Conservation (phyloP, 768 basidiomycete species). For the Auricularia sp. region DNA sequence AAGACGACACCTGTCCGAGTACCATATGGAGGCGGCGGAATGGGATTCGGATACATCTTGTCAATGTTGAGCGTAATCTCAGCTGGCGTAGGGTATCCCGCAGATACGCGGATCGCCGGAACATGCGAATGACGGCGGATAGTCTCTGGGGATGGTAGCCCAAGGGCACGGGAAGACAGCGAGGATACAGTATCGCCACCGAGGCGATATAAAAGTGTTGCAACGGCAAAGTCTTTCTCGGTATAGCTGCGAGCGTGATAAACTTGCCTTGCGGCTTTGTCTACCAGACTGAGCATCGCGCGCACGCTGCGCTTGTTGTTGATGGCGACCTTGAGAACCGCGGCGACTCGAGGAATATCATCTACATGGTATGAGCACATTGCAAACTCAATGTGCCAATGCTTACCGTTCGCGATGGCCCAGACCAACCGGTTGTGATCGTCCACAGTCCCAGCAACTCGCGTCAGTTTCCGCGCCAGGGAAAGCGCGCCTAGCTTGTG, state of each 20-base stretch:
- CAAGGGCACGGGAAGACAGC: slow-evolving; percentile 10
- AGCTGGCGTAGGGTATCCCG: background rate
- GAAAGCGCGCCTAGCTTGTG: slow-evolving; percentile 11
- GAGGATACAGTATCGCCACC: slow-evolving; percentile 14
- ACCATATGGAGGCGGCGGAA: background rate
- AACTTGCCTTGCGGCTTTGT: slow-evolving; percentile 10
- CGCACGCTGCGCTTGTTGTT: slow-evolving; percentile 12
- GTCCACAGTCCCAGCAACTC: slow-evolving; percentile 6
- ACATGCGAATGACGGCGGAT: background rate
- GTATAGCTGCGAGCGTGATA: slow-evolving; percentile 14
- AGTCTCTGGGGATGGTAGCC: background rate
- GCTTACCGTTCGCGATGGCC: slow-evolving; percentile 11
- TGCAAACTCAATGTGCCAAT: no score
- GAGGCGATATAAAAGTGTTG: slow-evolving; percentile 13
- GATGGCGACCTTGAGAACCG: slow-evolving; percentile 12
- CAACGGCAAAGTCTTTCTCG: slow-evolving; percentile 14
- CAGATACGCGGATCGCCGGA: background rate
- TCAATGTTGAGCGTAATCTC: background rate
- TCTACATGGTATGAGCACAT: slow-evolving; percentile 1
- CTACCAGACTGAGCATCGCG: slow-evolving; percentile 11
- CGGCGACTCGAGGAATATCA: slow-evolving; percentile 12
- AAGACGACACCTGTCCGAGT: slow-evolving; percentile 7
- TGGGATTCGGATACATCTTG: background rate
- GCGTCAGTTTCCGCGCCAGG: slow-evolving; percentile 7
- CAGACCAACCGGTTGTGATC: slow-evolving; percentile 16